Evolutionary conservation across 179 eudicot genomes (phyloP).

Genomic region (Camellia oleifera): DNA sequence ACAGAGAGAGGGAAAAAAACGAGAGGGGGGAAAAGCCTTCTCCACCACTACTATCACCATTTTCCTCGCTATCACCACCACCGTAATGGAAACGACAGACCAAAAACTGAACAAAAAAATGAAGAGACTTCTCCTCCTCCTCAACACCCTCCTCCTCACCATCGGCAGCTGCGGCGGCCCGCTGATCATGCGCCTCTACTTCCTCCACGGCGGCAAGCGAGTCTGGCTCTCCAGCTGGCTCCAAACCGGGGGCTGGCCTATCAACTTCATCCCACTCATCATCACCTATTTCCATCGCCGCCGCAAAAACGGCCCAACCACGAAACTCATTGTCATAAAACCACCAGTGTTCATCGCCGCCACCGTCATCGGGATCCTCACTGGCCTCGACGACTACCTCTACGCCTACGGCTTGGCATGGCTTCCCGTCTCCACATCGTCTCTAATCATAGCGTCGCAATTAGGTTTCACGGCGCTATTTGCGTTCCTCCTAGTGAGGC

Average conservation of each 20-base stretch:
- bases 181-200: conserved; percentile 59
- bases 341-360: conserved; percentile 14
- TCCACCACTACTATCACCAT: too few species aligned
- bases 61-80: too few species aligned
- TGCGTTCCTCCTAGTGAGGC: conserved; percentile 31
- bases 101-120: not conserved
- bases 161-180: conserved; percentile 59
- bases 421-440: conserved; percentile 29
- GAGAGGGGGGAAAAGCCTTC: not conserved
- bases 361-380: conserved; percentile 24
- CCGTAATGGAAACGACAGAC: not conserved
- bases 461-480: conserved; percentile 30
- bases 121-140: conserved; percentile 26
- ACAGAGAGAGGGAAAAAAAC: too few species aligned
- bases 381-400: conserved; percentile 30
- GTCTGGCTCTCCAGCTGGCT: conserved; percentile 61
- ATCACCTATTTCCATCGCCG: conserved; percentile 28
- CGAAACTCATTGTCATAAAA: conserved; percentile 21
- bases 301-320: not conserved
- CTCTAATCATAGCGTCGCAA: conserved; percentile 27
- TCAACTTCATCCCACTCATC: conserved; percentile 46
- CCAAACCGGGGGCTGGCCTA: conserved; percentile 70
- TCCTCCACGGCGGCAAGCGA: conserved; percentile 62
- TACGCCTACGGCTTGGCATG: conserved; percentile 28
- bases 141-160: conserved; percentile 43